These are phyloP conservation scores for Fusarium marasasianum DNA, from an alignment of 2,329 filamentous ascomycete genomes.

Conservation along the genomic window DNA sequence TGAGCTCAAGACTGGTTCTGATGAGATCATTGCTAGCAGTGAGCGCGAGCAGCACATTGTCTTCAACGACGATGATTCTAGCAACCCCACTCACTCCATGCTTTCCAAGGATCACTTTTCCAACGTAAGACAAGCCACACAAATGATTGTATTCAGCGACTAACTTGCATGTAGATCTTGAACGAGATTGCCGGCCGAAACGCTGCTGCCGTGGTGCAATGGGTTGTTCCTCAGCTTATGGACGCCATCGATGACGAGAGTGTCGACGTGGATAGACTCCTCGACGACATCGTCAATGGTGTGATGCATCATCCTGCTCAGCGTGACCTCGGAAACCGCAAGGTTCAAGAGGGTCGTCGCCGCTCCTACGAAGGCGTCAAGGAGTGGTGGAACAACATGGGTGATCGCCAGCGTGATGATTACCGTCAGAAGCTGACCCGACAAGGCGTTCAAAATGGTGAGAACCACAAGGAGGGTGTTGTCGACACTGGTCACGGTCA, in stretches of 20 bases:
- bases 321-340: slow-evolving; percentile 74
- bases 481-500: slow-evolving; percentile 86
- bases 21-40: slow-evolving; percentile 87
- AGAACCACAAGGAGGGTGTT: slow-evolving; percentile 88
- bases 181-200: slow-evolving; percentile 89
- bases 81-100: slow-evolving; percentile 94
- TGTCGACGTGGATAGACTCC: slow-evolving; percentile 73
- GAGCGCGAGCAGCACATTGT: slow-evolving; percentile 86
- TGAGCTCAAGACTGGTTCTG: slow-evolving; percentile 86
- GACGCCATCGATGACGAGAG: slow-evolving; percentile 83
- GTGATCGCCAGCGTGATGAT: slow-evolving; percentile 68
- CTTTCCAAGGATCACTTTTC: slow-evolving; percentile 95
- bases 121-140: slow-evolving; percentile 62
- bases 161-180: slow-evolving; percentile 61
- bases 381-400: slow-evolving; percentile 82
- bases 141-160: neutral
- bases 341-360: slow-evolving; percentile 74
- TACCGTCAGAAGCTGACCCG: slow-evolving; percentile 81
- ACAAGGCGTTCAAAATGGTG: slow-evolving; percentile 77
- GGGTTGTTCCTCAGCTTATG: slow-evolving; percentile 91
- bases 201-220: slow-evolving; percentile 80
- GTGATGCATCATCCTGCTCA: slow-evolving; percentile 91
- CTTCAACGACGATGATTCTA: slow-evolving; percentile 79
- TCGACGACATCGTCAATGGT: slow-evolving; percentile 81
- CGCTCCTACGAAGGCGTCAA: slow-evolving; percentile 83